Percentiles rank a stretch among this genome's conserved stretches.
Conservation (phyloP, 306 rosid species). For the Lathyrus aphaca region DNA sequence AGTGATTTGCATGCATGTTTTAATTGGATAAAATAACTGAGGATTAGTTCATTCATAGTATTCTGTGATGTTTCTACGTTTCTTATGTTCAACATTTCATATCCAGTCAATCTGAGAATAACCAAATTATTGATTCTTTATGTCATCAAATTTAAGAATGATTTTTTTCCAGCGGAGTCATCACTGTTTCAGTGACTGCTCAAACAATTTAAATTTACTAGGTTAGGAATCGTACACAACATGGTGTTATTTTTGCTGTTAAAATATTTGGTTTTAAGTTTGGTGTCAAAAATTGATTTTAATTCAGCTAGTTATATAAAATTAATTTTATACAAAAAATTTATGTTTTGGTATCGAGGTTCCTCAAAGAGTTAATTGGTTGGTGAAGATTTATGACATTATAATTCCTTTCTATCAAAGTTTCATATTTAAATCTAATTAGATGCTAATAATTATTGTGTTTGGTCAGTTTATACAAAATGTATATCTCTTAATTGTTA, state of each 20-base stretch:
- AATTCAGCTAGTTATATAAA: too few relatives aligned
- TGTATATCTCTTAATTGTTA: too few relatives aligned
- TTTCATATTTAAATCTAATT: too few relatives aligned
- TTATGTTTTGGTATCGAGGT: too few relatives aligned
- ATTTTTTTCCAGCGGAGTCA: conserved; percentile 11
- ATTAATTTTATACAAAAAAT: too few relatives aligned
- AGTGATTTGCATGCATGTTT: neutral
- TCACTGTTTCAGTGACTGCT: conserved; percentile 2
- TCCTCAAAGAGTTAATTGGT: too few relatives aligned
- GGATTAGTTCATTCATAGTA: neutral
- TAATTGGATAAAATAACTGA: conserved; percentile 4
- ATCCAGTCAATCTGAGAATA: neutral
- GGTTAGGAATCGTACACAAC: neutral
- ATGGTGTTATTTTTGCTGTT: neutral
- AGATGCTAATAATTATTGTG: too few relatives aligned
- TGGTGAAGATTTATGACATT: too few relatives aligned
- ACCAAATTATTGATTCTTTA: conserved; percentile 21
- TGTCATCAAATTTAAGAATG: conserved; percentile 27
- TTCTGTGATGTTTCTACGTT: conserved; percentile 13
- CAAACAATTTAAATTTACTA: conserved; percentile 1
- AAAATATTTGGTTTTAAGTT: too few relatives aligned
- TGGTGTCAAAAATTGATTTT: too few relatives aligned
- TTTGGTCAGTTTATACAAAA: too few relatives aligned
- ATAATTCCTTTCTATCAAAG: too few relatives aligned
- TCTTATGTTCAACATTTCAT: neutral